phyloP scores from a whole-genome alignment of 2,329 filamentous ascomycete genomes.

The Calonectria ilicicola region DNA sequence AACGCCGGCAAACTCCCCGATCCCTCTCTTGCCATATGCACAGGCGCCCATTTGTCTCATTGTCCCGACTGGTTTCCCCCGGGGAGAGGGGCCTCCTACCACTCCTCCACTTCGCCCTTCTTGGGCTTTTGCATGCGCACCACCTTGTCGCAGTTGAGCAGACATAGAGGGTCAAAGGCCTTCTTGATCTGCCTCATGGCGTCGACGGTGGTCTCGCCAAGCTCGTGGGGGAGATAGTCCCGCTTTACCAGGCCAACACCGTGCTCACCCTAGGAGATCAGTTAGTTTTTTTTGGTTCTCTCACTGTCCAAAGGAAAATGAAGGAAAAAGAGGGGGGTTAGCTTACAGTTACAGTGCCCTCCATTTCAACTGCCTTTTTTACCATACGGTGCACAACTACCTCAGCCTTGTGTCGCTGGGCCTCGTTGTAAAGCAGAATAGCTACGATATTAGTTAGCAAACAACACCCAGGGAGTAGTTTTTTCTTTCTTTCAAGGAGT shows the following conservation, averaged over 20 bases:
- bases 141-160: slow-evolving; percentile 78
- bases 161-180: slow-evolving; percentile 80
- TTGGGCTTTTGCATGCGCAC: slow-evolving; percentile 67
- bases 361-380: slow-evolving; percentile 85
- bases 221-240: slow-evolving; percentile 83
- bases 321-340: too few species aligned
- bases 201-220: slow-evolving; percentile 80
- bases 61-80: not conserved
- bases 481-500: not conserved
- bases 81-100: slow-evolving; percentile 47
- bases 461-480: not conserved
- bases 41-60: not conserved
- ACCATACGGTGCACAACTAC: slow-evolving; percentile 85
- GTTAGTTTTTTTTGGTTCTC: too few species aligned
- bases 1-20: slow-evolving; percentile 17
- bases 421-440: slow-evolving; percentile 72
- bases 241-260: slow-evolving; percentile 87
- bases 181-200: slow-evolving; percentile 89
- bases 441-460: slow-evolving; percentile 46
- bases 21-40: not conserved
- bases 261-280: slow-evolving; percentile 74
- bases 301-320: too few species aligned
- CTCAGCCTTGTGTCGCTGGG: slow-evolving; percentile 75
- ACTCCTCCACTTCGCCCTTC: slow-evolving; percentile 57
- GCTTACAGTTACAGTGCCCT: slow-evolving; percentile 81